Evolutionary conservation across 1,139 yeast species (phyloP), one percentile per base, ranked within the genome.

Genomic region (Blastobotrys aristatus): DNA sequence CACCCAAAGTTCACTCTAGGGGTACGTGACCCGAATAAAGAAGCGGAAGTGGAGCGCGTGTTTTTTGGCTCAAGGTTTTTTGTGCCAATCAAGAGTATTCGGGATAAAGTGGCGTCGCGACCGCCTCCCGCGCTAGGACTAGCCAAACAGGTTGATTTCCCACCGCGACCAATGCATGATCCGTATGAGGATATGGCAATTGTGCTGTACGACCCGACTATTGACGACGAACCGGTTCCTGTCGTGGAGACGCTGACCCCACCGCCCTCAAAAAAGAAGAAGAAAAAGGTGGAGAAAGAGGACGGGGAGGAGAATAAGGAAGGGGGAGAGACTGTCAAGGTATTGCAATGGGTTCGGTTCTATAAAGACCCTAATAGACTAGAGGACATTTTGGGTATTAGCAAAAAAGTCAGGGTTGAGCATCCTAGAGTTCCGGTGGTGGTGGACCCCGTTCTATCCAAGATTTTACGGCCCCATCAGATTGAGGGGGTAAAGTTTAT

Each of bases 131-230:
- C 89, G 0, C 69, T 90, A 50, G 97, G 97, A 0, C 88, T 89
- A 46, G 77, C 84, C 52, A 77, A 83, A 35, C 79, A 80, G 55
- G 76, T 82, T 0, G 73, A 79, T 2, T 65, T 86, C 42, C 87
- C 89, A 14, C 96, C 98, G 2, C 71, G 92, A 50, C 95, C 98
- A 0, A 72, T 92, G 16, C 95, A 90, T 62, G 98, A 92, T 66
- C 98, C 99, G 0, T 75, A 83, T 46, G 88, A 84, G 53, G 97
- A 92, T 64, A 83, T 88, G 62, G 97, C 98, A 0, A 88, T 94
- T 47, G 97, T 92, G 1, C 71, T 92, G 42, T 92, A 88, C 60
- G 99, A 92, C 63, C 99, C 99, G 0, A 87, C 97, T 0, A 82
- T 90, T 3, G 95, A 86, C 59, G 73, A 75, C 18, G 56, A 57